Base-by-base conservation (phyloP, 1,139 yeast genomes). In the Arxiozyma slooffiae region DNA sequence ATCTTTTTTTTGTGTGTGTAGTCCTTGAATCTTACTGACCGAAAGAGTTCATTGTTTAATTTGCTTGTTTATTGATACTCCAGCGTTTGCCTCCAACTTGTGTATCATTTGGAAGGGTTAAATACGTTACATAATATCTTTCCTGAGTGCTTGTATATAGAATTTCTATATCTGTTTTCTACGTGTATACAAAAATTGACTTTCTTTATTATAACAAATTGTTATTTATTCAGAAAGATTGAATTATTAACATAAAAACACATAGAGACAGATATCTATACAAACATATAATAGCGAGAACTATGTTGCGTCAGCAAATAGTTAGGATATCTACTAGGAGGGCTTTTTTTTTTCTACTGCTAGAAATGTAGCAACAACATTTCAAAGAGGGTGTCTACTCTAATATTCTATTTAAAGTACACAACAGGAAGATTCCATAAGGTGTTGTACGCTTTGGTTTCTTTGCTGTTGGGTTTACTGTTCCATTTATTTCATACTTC, bases 391-490 rank as follows among this genome's bases (percentile, higher is more conserved):
- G 97, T 64, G 81, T 82, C 49, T 90, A 92, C 82, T 76, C 85
- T 67, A 92, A 92, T 79, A 67, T 92, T 59, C 98, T 97, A 59
- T 92, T 90, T 81, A 80, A 81, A 77, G 94, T 92, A 58, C 88
- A 87, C 78, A 76, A 81, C 79, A 87, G 95, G 79, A 85, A 81
- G 75, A 78, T 90, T 58, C 97, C 97, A 58, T 88, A 79, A 70
- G 84, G 81, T 61, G 74, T 87, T 49, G 76, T 82, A 59, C 95
- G 82, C 76, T 84, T 86, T 77, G 81, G 90, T 51, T 82, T 81
- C 73, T 79, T 87, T 66, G 82, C 89, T 68, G 57, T 76, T 38
- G 81, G 80, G 52, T 73, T 74, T 52, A 73, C 76, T 53, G 68
- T 85, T 68, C 94, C 95, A 68, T 81, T 83, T 75, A 71, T 83